Base-by-base conservation (phyloP, 1,284 basidiomycete genomes). In the Rugosomyces carneus region DNA sequence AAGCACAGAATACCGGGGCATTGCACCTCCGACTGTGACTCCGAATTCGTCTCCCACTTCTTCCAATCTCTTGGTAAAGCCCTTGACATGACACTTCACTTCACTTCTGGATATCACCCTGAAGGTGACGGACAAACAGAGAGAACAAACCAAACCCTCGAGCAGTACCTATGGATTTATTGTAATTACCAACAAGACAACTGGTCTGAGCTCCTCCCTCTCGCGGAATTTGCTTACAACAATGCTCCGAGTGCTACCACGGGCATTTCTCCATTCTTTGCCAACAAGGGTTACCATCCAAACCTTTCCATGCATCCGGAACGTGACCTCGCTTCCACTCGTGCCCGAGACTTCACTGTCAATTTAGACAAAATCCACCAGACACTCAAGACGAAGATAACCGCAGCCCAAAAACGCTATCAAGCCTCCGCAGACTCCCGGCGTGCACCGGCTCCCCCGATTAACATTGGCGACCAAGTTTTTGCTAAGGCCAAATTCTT, bases 151-250 rank as follows among this genome's bases (percentile, higher is more conserved):
- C 70, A 74, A 46, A 59, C 54, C 0, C 48, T 78, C 1, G 68
- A 76, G 51, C 57, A 60, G 0, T 70, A 66, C 49, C 58, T 75
- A 2, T 58, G 61, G 2, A 52, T 58, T 7, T 71, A 64, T 44
- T 57, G 56, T 44, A 62, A 61, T 6, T 69, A 72, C 52, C 55
- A 72, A 26, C 73, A 76, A 47, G 59, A 67, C 47, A 58, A 75
- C 47, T 78, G 74, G 75, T 56, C 59, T 0, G 57, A 66, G 1
- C 64, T 65, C 19, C 60, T 77, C 0, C 64, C 68, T 0, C 45
- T 72, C 4, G 70, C 70, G 0, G 67, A 73, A 53, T 78, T 77
- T 47, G 57, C 61, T 0, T 73, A 69, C 57, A 76, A 77, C 53
- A 74, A 73, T 37, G 40, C 53, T 9, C 48, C 58, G 20, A 71